phyloP scores from a whole-genome alignment of 2,329 filamentous ascomycete species.

The Emmonsia crescens region DNA sequence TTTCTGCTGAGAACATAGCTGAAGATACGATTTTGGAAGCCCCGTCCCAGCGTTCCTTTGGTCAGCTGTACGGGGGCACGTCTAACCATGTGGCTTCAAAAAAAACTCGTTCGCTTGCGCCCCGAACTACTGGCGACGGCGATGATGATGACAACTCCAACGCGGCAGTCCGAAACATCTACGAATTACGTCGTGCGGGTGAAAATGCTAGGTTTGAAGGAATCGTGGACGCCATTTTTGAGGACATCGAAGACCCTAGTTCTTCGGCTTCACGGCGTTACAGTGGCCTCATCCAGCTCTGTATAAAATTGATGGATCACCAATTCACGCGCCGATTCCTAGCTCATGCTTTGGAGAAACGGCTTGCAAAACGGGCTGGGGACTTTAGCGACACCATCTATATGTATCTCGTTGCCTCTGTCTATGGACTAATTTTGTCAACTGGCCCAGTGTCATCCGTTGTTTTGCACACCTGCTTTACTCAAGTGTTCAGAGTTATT shows the following conservation, averaged over 20 bases:
- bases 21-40: conserved; percentile 6
- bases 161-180: conserved; percentile 44
- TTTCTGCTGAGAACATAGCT: conserved; percentile 38
- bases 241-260: conserved; percentile 44
- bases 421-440: conserved; percentile 22
- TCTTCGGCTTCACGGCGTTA: conserved; percentile 39
- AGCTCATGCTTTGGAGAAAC: conserved; percentile 60
- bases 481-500: conserved; percentile 22
- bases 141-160: conserved; percentile 36
- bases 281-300: conserved; percentile 46
- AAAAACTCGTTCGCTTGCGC: conserved; percentile 15
- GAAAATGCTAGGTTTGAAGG: conserved; percentile 46
- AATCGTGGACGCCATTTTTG: conserved; percentile 46
- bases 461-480: conserved; percentile 21
- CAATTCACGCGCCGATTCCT: conserved; percentile 47
- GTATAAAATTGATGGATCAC: conserved; percentile 38
- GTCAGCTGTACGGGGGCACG: background rate
- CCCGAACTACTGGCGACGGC: conserved; percentile 24
- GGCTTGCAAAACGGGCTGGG: conserved; percentile 52
- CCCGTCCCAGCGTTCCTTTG: background rate
- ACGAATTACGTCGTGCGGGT: conserved; percentile 51
- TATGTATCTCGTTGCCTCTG: conserved; percentile 22
- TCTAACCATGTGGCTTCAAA: background rate
- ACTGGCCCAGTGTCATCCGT: conserved; percentile 21
- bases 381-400: conserved; percentile 45